Percentiles rank a stretch among this genome's conserved stretches.
Evolutionary conservation across 75 land plant genomes (phyloP).

Genomic region (Sequoia sempervirens): DNA sequence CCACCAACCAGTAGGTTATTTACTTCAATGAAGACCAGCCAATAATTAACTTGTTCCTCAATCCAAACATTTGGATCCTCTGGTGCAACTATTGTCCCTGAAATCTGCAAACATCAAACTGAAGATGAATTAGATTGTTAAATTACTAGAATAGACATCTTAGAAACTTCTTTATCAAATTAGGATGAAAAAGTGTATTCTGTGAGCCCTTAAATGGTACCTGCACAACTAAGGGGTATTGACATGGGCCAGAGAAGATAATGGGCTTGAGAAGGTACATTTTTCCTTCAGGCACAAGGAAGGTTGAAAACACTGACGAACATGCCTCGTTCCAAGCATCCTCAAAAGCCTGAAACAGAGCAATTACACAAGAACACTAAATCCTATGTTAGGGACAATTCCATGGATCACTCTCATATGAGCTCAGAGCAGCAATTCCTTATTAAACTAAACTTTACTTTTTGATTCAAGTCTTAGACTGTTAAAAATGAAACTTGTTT

Average conservation of each 20-base stretch:
- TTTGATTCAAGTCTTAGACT: neutral
- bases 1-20: constrained; percentile 58
- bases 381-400: neutral
- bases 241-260: constrained; percentile 24
- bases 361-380: neutral
- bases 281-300: constrained; percentile 29
- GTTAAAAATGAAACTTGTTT: neutral
- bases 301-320: constrained; percentile 12
- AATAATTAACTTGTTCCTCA: constrained; percentile 36
- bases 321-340: constrained; percentile 50
- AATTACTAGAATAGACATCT: neutral
- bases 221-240: neutral
- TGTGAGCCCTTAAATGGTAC: constrained; percentile 2
- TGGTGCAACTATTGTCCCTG: constrained; percentile 71
- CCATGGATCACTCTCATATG: neutral
- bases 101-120: constrained; percentile 27
- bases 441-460: neutral
- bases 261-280: constrained; percentile 17
- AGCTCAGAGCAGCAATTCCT: neutral
- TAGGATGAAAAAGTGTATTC: neutral
- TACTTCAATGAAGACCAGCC: constrained; percentile 67
- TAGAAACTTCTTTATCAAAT: neutral
- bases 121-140: neutral
- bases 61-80: constrained; percentile 59
- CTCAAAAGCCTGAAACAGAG: constrained; percentile 36